A percentile compares a stretch with the other conserved stretches of the same genome.
Conservation (phyloP, 768 basidiomycete genomes). For the Strobilomyces confusus region DNA sequence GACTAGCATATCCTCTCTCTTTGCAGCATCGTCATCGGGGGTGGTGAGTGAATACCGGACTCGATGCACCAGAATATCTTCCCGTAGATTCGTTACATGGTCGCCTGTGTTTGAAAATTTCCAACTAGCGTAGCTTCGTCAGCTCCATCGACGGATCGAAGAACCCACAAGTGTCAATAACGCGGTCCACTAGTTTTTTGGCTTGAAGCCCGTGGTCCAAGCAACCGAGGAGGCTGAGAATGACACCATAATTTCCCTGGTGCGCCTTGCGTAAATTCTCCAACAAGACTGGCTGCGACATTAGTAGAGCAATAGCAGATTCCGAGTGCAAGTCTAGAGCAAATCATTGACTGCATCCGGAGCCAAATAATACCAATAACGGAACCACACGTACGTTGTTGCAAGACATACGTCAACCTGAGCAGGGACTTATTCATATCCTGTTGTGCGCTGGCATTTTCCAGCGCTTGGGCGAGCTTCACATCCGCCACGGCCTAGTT, state of each 20-base stretch:
- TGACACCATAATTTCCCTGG: slow-evolving; percentile 87
- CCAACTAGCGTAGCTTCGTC: slow-evolving; percentile 3
- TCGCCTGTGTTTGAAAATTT: slow-evolving; percentile 52
- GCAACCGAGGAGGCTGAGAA: slow-evolving; percentile 90
- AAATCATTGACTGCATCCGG: background rate
- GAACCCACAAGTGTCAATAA: slow-evolving; percentile 69
- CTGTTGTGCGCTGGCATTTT: slow-evolving; percentile 76
- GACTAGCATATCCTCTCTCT: slow-evolving; percentile 48
- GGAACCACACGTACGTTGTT: slow-evolving; percentile 52
- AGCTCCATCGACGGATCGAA: background rate
- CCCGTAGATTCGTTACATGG: slow-evolving; percentile 87
- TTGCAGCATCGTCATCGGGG: slow-evolving; percentile 58
- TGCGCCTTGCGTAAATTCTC: slow-evolving; percentile 89
- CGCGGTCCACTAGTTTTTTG: slow-evolving; percentile 87
- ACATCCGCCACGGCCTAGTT: slow-evolving; percentile 46
- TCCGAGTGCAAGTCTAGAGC: slow-evolving; percentile 64
- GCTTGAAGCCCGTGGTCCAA: slow-evolving; percentile 80
- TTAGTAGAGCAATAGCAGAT: slow-evolving; percentile 80
- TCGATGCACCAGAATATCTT: slow-evolving; percentile 80
- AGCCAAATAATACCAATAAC: background rate
- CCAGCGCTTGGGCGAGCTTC: slow-evolving; percentile 59
- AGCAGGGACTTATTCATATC: slow-evolving; percentile 73
- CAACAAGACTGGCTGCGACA: slow-evolving; percentile 72
- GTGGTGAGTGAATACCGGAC: slow-evolving; percentile 82
- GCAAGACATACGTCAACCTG: slow-evolving; percentile 76